Conservation (phyloP, 139 green algal genomes). For the Asterochloris erici region DNA sequence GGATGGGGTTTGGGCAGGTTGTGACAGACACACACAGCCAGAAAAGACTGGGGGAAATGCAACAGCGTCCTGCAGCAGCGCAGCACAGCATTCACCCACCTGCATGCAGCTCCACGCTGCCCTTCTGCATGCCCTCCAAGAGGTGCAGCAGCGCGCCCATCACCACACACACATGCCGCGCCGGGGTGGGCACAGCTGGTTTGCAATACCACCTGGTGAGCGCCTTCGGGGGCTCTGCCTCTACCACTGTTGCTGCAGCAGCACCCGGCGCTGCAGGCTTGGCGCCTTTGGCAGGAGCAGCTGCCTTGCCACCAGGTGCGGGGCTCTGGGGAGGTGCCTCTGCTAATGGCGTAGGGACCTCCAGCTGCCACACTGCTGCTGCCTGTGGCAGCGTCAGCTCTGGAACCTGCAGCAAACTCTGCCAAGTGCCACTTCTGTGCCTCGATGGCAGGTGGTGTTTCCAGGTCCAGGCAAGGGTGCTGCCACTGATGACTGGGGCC, state of each 20-base stretch:
- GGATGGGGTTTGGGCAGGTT: too few relatives aligned
- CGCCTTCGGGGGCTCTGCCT: not conserved
- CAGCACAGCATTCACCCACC: not conserved
- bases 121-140: not conserved
- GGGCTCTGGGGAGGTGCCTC: not conserved
- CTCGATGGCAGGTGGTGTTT: too few relatives aligned
- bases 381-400: conserved; percentile 1
- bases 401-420: conserved; percentile 1
- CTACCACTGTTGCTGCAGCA: not conserved
- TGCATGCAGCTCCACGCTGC: conserved; percentile 6
- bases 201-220: not conserved
- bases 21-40: too few relatives aligned
- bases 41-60: too few relatives aligned
- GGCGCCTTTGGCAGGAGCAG: too few relatives aligned
- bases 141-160: not conserved
- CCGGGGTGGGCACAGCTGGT: not conserved
- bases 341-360: not conserved
- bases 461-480: too few relatives aligned
- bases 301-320: conserved; percentile 2
- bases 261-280: not conserved
- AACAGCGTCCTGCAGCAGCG: not conserved
- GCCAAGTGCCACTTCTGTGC: too few relatives aligned
- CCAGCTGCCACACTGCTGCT: conserved; percentile 5
- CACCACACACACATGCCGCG: not conserved
- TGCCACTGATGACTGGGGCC: too few relatives aligned